phyloP scores from a whole-genome alignment of 176 grass and related monocot genomes.

The Leersia perrieri region DNA sequence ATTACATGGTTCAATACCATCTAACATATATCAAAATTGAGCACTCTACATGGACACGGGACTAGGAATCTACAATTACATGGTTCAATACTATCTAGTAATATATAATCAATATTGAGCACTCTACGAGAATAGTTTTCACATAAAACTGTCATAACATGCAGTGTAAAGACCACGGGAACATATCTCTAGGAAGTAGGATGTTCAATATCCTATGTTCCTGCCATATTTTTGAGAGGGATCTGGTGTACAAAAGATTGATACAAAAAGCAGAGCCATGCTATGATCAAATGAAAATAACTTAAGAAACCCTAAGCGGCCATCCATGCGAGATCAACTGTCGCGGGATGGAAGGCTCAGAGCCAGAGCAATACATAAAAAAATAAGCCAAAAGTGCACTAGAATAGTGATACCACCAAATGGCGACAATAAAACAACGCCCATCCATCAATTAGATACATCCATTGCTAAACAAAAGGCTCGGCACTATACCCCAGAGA shows the following conservation, averaged over 20 bases:
- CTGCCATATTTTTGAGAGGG: too few species aligned
- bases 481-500: not conserved
- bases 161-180: not conserved
- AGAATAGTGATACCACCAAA: not conserved
- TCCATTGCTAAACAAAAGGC: not conserved
- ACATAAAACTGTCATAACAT: not conserved
- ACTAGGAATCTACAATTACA: not conserved
- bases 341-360: not conserved
- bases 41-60: too few species aligned
- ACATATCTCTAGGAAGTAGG: not conserved
- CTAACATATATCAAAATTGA: not conserved
- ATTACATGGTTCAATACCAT: slow-evolving; percentile 1
- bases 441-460: not conserved
- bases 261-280: not conserved
- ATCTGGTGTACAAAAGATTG: not conserved
- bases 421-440: not conserved
- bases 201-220: not conserved
- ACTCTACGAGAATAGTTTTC: not conserved
- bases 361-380: not conserved
- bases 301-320: not conserved
- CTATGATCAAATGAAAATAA: not conserved
- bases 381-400: not conserved
- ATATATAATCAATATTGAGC: not conserved
- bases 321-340: not conserved
- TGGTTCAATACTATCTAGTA: not conserved